phyloP scores from a whole-genome alignment of 148 eudicot genomes.

The Fallopia convolvulus region DNA sequence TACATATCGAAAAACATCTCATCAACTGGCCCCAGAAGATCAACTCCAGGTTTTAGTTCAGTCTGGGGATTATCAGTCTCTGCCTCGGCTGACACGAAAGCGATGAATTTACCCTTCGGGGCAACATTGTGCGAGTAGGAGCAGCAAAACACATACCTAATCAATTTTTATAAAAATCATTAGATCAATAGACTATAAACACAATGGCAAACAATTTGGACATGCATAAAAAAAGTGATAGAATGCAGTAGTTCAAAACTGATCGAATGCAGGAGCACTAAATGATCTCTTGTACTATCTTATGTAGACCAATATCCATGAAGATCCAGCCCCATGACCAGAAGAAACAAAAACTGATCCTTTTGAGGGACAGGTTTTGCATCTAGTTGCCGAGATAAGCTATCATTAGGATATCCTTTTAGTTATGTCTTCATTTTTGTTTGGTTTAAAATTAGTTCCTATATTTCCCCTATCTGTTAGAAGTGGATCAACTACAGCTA shows the following conservation, averaged over 20 bases:
- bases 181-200: background rate
- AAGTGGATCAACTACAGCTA: background rate
- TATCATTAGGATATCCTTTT: background rate
- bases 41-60: slow-evolving; percentile 83
- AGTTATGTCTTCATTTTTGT: background rate
- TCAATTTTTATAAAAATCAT: background rate
- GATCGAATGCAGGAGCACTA: background rate
- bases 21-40: slow-evolving; percentile 87
- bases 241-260: background rate
- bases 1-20: slow-evolving; percentile 85
- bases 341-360: background rate
- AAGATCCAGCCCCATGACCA: background rate
- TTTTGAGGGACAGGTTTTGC: background rate
- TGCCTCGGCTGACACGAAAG: slow-evolving; percentile 95
- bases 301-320: background rate
- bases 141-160: slow-evolving; percentile 90
- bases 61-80: slow-evolving; percentile 79
- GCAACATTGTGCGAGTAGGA: slow-evolving; percentile 94
- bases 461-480: background rate
- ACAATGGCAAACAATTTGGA: background rate
- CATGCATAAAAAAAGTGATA: background rate
- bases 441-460: background rate
- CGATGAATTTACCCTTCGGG: slow-evolving; percentile 94
- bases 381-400: background rate
- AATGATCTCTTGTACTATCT: background rate